These are phyloP conservation scores for Cryoendolithus antarcticus DNA, from an alignment of 2,329 filamentous ascomycete genomes.

Conservation along the genomic window DNA sequence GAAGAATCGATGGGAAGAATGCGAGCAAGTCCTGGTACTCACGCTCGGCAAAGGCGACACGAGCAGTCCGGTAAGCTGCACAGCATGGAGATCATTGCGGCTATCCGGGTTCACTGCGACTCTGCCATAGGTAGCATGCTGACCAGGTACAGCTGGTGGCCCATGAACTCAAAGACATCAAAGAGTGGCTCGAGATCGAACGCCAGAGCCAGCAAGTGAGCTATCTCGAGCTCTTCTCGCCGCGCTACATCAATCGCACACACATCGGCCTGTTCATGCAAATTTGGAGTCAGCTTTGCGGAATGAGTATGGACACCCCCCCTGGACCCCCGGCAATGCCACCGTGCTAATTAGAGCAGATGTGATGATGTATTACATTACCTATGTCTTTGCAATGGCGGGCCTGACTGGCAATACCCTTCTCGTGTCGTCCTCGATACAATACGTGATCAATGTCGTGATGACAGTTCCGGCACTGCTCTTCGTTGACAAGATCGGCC, in stretches of 20 bases:
- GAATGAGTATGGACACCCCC: slow-evolving; percentile 44
- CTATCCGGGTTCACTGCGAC: too few species aligned
- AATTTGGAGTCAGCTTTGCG: slow-evolving; percentile 61
- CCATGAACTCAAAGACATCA: slow-evolving; percentile 60
- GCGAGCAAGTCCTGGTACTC: slow-evolving; percentile 28
- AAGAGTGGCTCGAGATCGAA: slow-evolving; percentile 57
- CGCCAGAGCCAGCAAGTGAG: slow-evolving; percentile 56
- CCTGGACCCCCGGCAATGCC: slow-evolving; percentile 23
- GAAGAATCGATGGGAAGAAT: slow-evolving; percentile 35
- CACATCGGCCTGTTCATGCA: slow-evolving; percentile 58
- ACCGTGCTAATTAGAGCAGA: slow-evolving; percentile 36
- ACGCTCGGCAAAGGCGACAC: slow-evolving; percentile 28
- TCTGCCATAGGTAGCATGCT: too few species aligned
- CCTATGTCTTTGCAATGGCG: slow-evolving; percentile 61
- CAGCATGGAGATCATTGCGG: too few species aligned
- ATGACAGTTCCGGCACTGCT: slow-evolving; percentile 68
- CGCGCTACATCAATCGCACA: slow-evolving; percentile 58
- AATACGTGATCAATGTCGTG: slow-evolving; percentile 67
- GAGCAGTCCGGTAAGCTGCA: slow-evolving; percentile 8
- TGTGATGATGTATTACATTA: slow-evolving; percentile 17
- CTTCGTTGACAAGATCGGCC: slow-evolving; percentile 64
- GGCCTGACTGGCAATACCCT: slow-evolving; percentile 43
- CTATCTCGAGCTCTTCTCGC: slow-evolving; percentile 58
- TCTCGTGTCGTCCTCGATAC: slow-evolving; percentile 55
- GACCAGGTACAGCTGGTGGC: slow-evolving; percentile 38